Evolutionary conservation across 225 moss, liverwort and hornwort species (phyloP), one percentile per base, ranked within the genome.

Genomic region (Antitrichia curtipendula): DNA sequence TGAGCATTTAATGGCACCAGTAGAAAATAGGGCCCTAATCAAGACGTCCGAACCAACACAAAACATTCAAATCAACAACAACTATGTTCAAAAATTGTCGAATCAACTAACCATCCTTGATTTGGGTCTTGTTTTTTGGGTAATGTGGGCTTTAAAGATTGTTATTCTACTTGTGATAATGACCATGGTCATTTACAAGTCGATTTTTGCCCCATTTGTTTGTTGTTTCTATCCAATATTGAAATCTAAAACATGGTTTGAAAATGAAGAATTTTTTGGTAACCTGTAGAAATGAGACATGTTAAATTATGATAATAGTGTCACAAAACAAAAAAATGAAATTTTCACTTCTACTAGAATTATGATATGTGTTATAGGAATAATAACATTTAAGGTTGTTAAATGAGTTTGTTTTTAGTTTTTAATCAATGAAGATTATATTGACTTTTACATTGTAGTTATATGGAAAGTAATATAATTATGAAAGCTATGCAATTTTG

Each of bases 201-300:
- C 0, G 0, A 31, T 31, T 47, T 31, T 47, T 45, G 17, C 0
- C 0, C 3, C 40, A 47, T 47, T 47, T 49, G 2, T 47, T 73
- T 45, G 1, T 49, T 47, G 19, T 49, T 19, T 31, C 31, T 19
- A 11, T 36, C 23, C 1, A 23, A 75, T 75, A 75, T 36, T 36
- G 3, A 2, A 36, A 54, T 25, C 1, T 77, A 6, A 1, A n/a
- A 54, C 1, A 24, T 54, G n/a, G 5, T 54, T n/a, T 16, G 6
- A n/a, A 75, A 47, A 17, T 29, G 17, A 29, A 70, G 25, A 3
- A 2, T 1, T 0, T 23, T 76, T 53, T 76, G 4, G 9, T 36
- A 16, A 6, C 1, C 4, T 4, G 6, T 4, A n/a, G 16, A 25
- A 77, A 24, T 77, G n/a, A 54, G 2, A 77, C 0, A 4, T n/a